phyloP scores from a whole-genome alignment of 2,329 filamentous ascomycete species.

The Fusarium pseudocircinatum region DNA sequence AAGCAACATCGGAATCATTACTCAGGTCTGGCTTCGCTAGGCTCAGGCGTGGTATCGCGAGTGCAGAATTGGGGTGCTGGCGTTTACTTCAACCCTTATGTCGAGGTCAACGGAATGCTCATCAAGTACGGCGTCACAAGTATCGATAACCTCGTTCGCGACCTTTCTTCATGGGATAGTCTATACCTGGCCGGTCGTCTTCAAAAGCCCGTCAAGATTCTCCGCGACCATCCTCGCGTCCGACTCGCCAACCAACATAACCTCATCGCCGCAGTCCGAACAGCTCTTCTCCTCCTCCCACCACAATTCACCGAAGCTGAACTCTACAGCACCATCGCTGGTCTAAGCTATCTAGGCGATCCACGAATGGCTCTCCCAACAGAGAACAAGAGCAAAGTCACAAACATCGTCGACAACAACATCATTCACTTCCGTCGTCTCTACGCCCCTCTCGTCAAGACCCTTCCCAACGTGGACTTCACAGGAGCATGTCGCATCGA shows the following conservation, averaged over 20 bases:
- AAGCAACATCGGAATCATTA: slow-evolving; percentile 91
- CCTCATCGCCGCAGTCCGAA: slow-evolving; percentile 88
- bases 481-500: slow-evolving; percentile 60
- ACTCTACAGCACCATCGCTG: slow-evolving; percentile 89
- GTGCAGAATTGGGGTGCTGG: slow-evolving; percentile 95
- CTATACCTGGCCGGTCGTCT: slow-evolving; percentile 95
- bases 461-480: slow-evolving; percentile 88
- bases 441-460: slow-evolving; percentile 89
- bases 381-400: slow-evolving; percentile 91
- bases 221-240: slow-evolving; percentile 91
- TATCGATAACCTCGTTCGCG: slow-evolving; percentile 85
- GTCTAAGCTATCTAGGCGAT: slow-evolving; percentile 93
- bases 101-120: slow-evolving; percentile 92
- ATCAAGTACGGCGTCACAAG: slow-evolving; percentile 99
- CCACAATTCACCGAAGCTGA: slow-evolving; percentile 85
- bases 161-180: slow-evolving; percentile 91
- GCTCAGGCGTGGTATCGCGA: slow-evolving; percentile 83
- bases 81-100: slow-evolving; percentile 96
- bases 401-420: slow-evolving; percentile 93
- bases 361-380: slow-evolving; percentile 93
- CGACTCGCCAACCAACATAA: slow-evolving; percentile 97
- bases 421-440: slow-evolving; percentile 90
- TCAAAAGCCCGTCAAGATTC: slow-evolving; percentile 97
- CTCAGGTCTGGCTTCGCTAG: slow-evolving; percentile 82
- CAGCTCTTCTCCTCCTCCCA: slow-evolving; percentile 86